A percentile compares a stretch with the other conserved stretches of the same genome.
Evolutionary conservation across 2,329 filamentous ascomycete genomes (phyloP).

Genomic region (Phaeophleospora eucalypticola): DNA sequence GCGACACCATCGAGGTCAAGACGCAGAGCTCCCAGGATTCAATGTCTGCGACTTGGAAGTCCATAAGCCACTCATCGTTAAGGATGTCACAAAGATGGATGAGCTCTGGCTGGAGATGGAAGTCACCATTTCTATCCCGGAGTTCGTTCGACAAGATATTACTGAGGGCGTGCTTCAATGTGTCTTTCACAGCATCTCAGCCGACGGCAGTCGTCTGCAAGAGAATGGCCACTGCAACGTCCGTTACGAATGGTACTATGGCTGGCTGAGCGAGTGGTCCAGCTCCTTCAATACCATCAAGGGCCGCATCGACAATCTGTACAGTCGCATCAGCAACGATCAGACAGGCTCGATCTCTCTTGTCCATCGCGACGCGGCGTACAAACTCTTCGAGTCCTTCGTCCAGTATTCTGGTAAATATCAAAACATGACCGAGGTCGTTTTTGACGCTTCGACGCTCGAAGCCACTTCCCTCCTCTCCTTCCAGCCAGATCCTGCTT

Average conservation of each 20-base stretch:
- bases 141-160: constrained; percentile 4
- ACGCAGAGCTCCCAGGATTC: constrained; percentile 17
- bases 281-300: constrained; percentile 13
- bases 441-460: constrained; percentile 20
- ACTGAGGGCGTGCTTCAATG: constrained; percentile 14
- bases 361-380: constrained; percentile 19
- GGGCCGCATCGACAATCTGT: constrained; percentile 18
- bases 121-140: constrained; percentile 7
- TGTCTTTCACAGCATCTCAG: constrained; percentile 22
- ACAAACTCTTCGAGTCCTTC: constrained; percentile 26
- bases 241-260: constrained; percentile 15
- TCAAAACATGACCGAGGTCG: constrained; percentile 27
- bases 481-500: constrained; percentile 24
- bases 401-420: constrained; percentile 27
- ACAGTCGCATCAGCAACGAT: constrained; percentile 2
- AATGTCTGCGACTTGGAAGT: constrained; percentile 26
- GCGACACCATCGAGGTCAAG: constrained; percentile 8
- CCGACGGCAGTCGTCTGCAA: constrained; percentile 21
- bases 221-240: constrained; percentile 26
- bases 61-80: constrained; percentile 26
- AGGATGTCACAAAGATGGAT: constrained; percentile 16
- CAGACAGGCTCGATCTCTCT: constrained; percentile 12
- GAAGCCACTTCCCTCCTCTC: constrained; percentile 30
- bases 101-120: constrained; percentile 27
- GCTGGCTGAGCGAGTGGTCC: constrained; percentile 24